phyloP scores from a whole-genome alignment of 257 asterid genomes.

The Solanum dulcamara region DNA sequence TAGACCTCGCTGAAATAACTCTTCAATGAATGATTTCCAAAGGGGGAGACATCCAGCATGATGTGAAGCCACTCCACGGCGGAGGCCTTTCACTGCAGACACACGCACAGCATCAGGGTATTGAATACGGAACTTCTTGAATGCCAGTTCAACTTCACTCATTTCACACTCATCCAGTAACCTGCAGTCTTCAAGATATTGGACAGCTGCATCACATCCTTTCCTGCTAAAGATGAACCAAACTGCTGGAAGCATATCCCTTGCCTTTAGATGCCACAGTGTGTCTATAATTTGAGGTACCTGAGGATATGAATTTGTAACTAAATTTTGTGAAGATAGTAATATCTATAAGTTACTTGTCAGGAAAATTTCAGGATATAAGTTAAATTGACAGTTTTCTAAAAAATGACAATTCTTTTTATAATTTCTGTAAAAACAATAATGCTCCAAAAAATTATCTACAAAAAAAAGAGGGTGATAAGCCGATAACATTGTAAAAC shows the following conservation, averaged over 20 bases:
- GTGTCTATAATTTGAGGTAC: slow-evolving; percentile 95
- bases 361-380: neutral
- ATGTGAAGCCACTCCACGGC: slow-evolving; percentile 93
- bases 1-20: slow-evolving; percentile 82
- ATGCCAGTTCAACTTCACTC: slow-evolving; percentile 83
- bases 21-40: slow-evolving; percentile 94
- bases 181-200: slow-evolving; percentile 64
- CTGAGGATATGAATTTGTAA: slow-evolving; percentile 21
- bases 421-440: neutral
- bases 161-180: slow-evolving; percentile 80
- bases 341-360: neutral
- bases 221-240: slow-evolving; percentile 99
- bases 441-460: slow-evolving; percentile 4
- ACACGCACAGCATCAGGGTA: slow-evolving; percentile 95
- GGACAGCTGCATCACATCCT: slow-evolving; percentile 98
- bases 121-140: slow-evolving; percentile 67
- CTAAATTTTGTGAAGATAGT: neutral
- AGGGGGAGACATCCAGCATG: slow-evolving; percentile 99
- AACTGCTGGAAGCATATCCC: slow-evolving; percentile 96
- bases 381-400: neutral
- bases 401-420: neutral
- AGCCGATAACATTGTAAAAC: neutral
- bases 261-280: slow-evolving; percentile 69
- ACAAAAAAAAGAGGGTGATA: neutral
- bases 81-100: slow-evolving; percentile 83